Evolutionary conservation across 2,329 filamentous ascomycete species (phyloP).

Genomic region (Macrophomina tecta): DNA sequence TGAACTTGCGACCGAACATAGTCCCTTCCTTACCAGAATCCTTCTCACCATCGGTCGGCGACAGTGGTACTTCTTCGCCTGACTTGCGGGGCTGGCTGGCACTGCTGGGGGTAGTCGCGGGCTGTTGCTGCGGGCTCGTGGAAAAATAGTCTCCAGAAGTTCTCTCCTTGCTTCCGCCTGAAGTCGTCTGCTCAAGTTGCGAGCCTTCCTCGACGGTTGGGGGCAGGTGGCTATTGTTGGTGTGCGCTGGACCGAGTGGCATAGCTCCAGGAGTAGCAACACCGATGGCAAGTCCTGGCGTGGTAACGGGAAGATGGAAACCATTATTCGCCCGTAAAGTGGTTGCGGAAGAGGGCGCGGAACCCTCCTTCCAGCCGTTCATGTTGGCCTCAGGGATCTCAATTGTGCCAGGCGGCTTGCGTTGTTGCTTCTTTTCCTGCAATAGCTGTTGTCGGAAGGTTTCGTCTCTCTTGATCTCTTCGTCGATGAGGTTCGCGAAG

Average conservation of each 20-base stretch:
- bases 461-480: constrained; percentile 85
- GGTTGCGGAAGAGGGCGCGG: constrained; percentile 56
- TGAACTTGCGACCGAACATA: constrained; percentile 83
- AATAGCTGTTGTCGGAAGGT: constrained; percentile 72
- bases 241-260: constrained; percentile 40
- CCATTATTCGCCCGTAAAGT: constrained; percentile 65
- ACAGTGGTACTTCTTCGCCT: constrained; percentile 37
- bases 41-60: constrained; percentile 50
- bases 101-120: constrained; percentile 38
- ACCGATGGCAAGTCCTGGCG: constrained; percentile 79
- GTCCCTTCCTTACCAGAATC: constrained; percentile 60
- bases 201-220: constrained; percentile 51
- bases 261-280: constrained; percentile 68
- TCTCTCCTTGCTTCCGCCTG: constrained; percentile 60
- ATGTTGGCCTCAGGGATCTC: constrained; percentile 57
- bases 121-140: constrained; percentile 58
- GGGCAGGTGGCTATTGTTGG: constrained; percentile 40
- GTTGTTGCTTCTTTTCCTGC: constrained; percentile 64
- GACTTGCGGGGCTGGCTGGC: constrained; percentile 32
- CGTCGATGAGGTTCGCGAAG: constrained; percentile 86
- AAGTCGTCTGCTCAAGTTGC: constrained; percentile 60
- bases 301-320: constrained; percentile 64
- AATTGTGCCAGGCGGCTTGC: constrained; percentile 67
- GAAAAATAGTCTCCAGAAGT: constrained; percentile 83
- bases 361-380: constrained; percentile 51